Evolutionary conservation across 225 moss, liverwort and hornwort species (phyloP).

Genomic region (Takakia lepidozioides): DNA sequence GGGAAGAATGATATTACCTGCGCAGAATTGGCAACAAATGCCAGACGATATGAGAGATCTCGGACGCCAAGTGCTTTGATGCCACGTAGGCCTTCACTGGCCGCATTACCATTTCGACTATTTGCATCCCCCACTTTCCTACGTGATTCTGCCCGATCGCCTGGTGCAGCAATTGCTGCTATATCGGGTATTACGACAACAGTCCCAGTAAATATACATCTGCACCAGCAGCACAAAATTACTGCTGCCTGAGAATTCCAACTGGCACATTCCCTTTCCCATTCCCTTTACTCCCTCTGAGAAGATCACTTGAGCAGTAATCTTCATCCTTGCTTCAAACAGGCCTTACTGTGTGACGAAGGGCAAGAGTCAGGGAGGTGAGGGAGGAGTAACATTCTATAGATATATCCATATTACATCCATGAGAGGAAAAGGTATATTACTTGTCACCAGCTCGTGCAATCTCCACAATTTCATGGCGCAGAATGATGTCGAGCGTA

Average conservation of each 20-base stretch:
- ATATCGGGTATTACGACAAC: constrained; percentile 95
- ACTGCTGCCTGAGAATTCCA: neutral
- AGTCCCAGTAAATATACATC: constrained; percentile 93
- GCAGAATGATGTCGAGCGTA: constrained; percentile 82
- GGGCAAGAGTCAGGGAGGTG: too few relatives aligned
- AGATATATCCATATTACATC: neutral
- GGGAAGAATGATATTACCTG: constrained; percentile 43
- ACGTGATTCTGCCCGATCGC: constrained; percentile 82
- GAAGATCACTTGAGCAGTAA: too few relatives aligned
- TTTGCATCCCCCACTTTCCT: constrained; percentile 64
- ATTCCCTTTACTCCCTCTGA: too few relatives aligned
- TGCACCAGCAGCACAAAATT: constrained; percentile 19
- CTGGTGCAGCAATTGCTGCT: constrained; percentile 89
- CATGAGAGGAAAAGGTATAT: neutral
- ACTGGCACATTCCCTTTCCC: too few relatives aligned
- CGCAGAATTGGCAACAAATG: constrained; percentile 95
- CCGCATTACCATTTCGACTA: constrained; percentile 35
- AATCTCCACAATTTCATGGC: constrained; percentile 95
- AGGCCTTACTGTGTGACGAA: too few relatives aligned
- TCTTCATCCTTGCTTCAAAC: too few relatives aligned
- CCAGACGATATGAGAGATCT: constrained; percentile 92
- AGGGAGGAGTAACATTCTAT: too few relatives aligned
- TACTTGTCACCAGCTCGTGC: constrained; percentile 98
- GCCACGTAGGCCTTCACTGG: constrained; percentile 81
- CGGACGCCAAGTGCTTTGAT: constrained; percentile 94